A percentile compares a stretch with the other conserved stretches of the same genome.
phyloP scores from a whole-genome alignment of 768 basidiomycete species.

The Porpolomopsis calyptriformis region DNA sequence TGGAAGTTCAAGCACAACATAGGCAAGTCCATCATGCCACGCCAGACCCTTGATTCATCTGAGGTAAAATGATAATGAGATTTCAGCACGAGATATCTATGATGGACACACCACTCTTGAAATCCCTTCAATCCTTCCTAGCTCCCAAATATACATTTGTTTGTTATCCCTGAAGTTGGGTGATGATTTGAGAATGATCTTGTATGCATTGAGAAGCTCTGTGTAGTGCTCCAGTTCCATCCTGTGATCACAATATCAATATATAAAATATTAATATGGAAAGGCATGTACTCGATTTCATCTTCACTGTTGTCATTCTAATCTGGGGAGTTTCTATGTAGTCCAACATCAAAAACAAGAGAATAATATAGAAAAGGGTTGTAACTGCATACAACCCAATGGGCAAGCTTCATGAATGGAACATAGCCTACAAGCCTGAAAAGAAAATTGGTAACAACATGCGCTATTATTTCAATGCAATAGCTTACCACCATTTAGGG shows the following conservation, averaged over 20 bases:
- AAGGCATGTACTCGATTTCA: neutral
- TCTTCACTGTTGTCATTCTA: neutral
- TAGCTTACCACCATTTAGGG: too few species aligned
- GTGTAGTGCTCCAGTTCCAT: neutral
- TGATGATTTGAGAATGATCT: neutral
- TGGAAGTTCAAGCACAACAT: slow-evolving; percentile 1
- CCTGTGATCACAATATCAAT: neutral
- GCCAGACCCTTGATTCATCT: slow-evolving; percentile 2
- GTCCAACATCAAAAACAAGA: neutral
- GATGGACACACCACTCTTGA: neutral
- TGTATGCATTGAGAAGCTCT: neutral
- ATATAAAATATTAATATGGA: neutral
- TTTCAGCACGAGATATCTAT: neutral
- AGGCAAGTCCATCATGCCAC: slow-evolving; percentile 1
- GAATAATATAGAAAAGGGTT: neutral
- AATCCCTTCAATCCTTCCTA: neutral
- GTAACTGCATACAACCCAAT: neutral
- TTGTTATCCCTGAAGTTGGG: neutral
- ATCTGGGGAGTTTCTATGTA: neutral
- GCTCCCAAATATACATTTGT: neutral
- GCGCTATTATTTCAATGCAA: too few species aligned
- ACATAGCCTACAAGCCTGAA: neutral
- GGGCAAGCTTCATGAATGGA: neutral
- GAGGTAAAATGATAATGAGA: neutral
- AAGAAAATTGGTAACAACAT: neutral